A percentile compares a stretch with the other conserved stretches of the same genome.
Conservation (phyloP, 208 protist genomes). For the Acanthamoeba lenticulata region DNA sequence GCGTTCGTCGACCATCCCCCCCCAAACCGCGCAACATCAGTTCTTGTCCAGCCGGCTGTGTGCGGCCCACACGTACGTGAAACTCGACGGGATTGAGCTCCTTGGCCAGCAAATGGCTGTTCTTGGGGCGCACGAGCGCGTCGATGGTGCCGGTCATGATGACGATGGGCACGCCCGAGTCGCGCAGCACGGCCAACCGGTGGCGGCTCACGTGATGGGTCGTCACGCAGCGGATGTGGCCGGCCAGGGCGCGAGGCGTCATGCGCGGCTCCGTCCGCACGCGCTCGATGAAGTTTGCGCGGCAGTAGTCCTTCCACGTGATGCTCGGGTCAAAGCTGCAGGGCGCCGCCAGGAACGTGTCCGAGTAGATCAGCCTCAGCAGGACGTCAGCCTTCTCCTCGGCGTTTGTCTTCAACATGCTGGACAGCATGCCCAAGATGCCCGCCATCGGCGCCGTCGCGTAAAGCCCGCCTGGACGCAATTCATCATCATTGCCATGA, state of each 20-base stretch:
- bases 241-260: background rate
- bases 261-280: background rate
- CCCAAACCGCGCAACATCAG: background rate
- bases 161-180: background rate
- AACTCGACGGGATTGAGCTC: background rate
- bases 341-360: background rate
- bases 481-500: background rate
- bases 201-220: background rate
- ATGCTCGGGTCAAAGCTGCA: background rate
- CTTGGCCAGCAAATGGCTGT: background rate
- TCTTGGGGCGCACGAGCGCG: background rate
- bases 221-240: background rate
- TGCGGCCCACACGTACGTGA: background rate
- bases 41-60: background rate
- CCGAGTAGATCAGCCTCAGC: background rate
- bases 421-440: background rate
- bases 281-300: background rate
- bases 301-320: slow-evolving; percentile 12
- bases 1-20: background rate
- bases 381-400: background rate
- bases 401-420: background rate
- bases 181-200: background rate
- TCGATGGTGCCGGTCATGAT: slow-evolving; percentile 39
- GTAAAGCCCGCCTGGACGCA: background rate
- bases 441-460: background rate